Conservation (phyloP, 1,284 basidiomycete genomes). For the Lentinus polychrous region DNA sequence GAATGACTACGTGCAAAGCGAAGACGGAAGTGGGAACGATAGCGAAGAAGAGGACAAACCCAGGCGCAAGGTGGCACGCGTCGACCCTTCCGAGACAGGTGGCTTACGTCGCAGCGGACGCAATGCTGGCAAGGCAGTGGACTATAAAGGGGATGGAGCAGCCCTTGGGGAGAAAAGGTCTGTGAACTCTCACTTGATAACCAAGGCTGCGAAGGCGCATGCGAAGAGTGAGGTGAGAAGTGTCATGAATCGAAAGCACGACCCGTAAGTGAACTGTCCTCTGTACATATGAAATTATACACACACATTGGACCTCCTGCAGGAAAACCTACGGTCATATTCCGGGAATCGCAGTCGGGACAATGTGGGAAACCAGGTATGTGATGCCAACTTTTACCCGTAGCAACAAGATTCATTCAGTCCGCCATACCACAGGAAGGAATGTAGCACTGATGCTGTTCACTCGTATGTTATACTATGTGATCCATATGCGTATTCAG, state of each 20-base stretch:
- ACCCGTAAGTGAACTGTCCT: slow-evolving; percentile 48
- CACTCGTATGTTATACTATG: slow-evolving; percentile 52
- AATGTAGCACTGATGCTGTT: slow-evolving; percentile 64
- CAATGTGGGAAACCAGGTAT: slow-evolving; percentile 72
- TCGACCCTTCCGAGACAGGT: slow-evolving; percentile 6
- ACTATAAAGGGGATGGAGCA: slow-evolving; percentile 39
- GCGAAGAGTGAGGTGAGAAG: slow-evolving; percentile 22
- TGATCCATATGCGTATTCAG: not conserved
- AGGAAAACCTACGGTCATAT: slow-evolving; percentile 55
- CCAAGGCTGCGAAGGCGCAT: slow-evolving; percentile 13
- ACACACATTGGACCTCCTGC: not conserved
- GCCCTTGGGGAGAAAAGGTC: slow-evolving; percentile 8
- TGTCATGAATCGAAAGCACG: slow-evolving; percentile 35
- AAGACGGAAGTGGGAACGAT: not conserved
- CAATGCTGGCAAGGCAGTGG: slow-evolving; percentile 48
- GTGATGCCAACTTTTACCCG: too few relatives aligned
- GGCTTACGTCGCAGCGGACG: slow-evolving; percentile 56
- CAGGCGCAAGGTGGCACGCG: slow-evolving; percentile 12
- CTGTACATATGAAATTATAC: not conserved
- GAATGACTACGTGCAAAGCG: slow-evolving; percentile 5
- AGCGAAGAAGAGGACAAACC: slow-evolving; percentile 12
- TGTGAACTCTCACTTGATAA: slow-evolving; percentile 13
- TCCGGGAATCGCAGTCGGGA: slow-evolving; percentile 67
- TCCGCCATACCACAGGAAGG: slow-evolving; percentile 33
- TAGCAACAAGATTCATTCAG: not conserved